Conservation (phyloP, 306 rosid genomes). For the Acacia melanoxylon region DNA sequence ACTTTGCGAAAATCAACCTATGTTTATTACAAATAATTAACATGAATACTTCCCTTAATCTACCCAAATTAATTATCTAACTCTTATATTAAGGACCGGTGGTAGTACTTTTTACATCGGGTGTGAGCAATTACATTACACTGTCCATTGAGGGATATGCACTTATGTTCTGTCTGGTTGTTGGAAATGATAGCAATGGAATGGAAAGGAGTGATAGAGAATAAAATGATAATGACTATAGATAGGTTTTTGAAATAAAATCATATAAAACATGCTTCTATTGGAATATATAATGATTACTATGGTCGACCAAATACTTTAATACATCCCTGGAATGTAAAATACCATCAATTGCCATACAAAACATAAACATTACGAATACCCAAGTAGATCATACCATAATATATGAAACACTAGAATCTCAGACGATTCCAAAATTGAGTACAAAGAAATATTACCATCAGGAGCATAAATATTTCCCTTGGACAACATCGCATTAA, state of each 20-base stretch:
- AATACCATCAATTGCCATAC: not conserved
- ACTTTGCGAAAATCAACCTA: no score
- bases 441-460: slow-evolving; percentile 54
- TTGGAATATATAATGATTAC: not conserved
- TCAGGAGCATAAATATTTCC: slow-evolving; percentile 86
- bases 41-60: no score
- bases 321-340: not conserved
- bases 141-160: slow-evolving; percentile 9
- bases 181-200: no score
- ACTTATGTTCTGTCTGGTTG: not conserved
- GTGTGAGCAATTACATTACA: not conserved
- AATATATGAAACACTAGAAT: not conserved
- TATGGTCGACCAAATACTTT: not conserved
- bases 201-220: not conserved
- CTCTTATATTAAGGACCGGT: no score
- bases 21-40: no score
- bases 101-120: no score
- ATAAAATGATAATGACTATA: not conserved
- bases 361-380: not conserved
- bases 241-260: not conserved
- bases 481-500: slow-evolving; percentile 87
- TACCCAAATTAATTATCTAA: no score
- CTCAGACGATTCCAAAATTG: not conserved
- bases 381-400: not conserved
- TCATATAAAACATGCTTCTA: not conserved